phyloP scores from a whole-genome alignment of 208 protist species.

The Trypanosoma theileri region DNA sequence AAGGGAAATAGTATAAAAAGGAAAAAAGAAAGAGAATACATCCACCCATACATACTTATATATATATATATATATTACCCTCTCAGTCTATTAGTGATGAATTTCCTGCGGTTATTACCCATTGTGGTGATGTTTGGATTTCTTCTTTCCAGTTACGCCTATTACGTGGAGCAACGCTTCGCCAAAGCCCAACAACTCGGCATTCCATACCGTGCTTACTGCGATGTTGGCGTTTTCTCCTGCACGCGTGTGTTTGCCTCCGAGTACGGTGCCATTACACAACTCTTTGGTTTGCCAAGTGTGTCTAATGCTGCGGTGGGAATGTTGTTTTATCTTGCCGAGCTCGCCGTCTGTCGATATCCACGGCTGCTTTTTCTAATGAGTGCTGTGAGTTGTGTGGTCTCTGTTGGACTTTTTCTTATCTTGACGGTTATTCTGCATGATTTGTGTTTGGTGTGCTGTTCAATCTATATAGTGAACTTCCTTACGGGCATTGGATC shows the following conservation, averaged over 20 bases:
- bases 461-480: slow-evolving; percentile 77
- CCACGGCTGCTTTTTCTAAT: slow-evolving; percentile 43
- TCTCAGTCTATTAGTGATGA: not conserved
- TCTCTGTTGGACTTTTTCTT: slow-evolving; percentile 44
- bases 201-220: slow-evolving; percentile 49
- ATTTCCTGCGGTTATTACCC: not conserved
- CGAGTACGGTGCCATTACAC: slow-evolving; percentile 52
- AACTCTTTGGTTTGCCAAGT: slow-evolving; percentile 62
- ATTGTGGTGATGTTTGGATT: slow-evolving; percentile 45
- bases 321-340: slow-evolving; percentile 56
- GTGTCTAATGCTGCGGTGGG: slow-evolving; percentile 62
- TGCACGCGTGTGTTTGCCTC: slow-evolving; percentile 77
- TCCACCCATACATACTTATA: slow-evolving; percentile 16
- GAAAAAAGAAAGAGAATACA: no score
- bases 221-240: slow-evolving; percentile 71
- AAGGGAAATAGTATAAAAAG: no score
- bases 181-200: slow-evolving; percentile 43
- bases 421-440: slow-evolving; percentile 55
- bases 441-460: slow-evolving; percentile 74
- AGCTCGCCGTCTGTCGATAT: slow-evolving; percentile 41
- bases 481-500: slow-evolving; percentile 37
- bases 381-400: slow-evolving; percentile 39
- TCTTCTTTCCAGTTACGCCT: slow-evolving; percentile 67
- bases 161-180: slow-evolving; percentile 55
- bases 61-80: slow-evolving; percentile 24